These are phyloP conservation scores for Backusella tuberculispora DNA, from an alignment of 192 early-diverging fungal genomes.

Conservation along the genomic window DNA sequence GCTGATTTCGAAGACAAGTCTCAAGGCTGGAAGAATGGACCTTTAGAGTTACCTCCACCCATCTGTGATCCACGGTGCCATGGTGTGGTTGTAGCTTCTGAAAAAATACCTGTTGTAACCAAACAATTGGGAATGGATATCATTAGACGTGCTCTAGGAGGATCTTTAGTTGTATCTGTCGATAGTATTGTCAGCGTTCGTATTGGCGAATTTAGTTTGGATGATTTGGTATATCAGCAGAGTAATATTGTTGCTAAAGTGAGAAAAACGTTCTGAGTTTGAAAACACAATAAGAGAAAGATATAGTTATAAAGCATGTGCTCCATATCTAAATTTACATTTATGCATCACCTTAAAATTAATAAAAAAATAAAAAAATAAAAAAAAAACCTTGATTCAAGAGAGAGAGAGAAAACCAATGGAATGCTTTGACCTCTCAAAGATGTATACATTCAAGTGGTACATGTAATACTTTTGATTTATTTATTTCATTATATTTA, in stretches of 20 bases:
- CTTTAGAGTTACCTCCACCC: constrained; percentile 30
- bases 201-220: constrained; percentile 45
- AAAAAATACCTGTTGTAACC: constrained; percentile 35
- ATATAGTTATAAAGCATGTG: neutral
- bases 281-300: neutral
- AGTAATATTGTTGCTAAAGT: constrained; percentile 48
- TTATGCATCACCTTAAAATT: constrained; percentile 15
- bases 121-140: constrained; percentile 48
- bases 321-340: neutral
- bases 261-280: constrained; percentile 44
- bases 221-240: constrained; percentile 44
- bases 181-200: constrained; percentile 46
- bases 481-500: constrained; percentile 2
- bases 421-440: constrained; percentile 2
- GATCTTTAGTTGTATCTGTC: constrained; percentile 48
- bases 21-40: constrained; percentile 33
- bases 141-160: constrained; percentile 49
- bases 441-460: neutral
- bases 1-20: constrained; percentile 36
- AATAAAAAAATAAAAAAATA: constrained; percentile 2
- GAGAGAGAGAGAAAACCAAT: neutral
- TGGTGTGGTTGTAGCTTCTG: constrained; percentile 20
- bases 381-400: neutral
- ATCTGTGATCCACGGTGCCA: neutral
- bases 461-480: constrained; percentile 14